Percentiles rank a stretch among this genome's conserved stretches.
Evolutionary conservation across 208 protist genomes (phyloP).

Genomic region (Phytomonas francai): DNA sequence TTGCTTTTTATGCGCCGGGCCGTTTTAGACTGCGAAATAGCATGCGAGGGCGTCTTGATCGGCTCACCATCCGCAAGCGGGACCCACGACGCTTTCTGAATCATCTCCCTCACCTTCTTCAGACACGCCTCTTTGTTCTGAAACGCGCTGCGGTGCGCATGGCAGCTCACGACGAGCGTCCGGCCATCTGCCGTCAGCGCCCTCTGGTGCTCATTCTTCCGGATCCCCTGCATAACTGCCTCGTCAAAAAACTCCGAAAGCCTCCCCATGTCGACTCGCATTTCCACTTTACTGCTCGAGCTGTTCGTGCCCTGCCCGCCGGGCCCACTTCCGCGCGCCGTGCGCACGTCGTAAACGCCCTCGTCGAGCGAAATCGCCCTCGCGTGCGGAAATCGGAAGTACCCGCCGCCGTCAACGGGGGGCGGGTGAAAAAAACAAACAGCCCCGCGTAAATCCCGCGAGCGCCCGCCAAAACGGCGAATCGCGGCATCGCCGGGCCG

Average conservation of each 20-base stretch:
- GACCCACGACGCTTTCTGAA: conserved; percentile 71
- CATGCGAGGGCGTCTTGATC: conserved; percentile 32
- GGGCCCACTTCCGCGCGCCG: conserved; percentile 66
- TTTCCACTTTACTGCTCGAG: conserved; percentile 84
- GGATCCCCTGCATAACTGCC: conserved; percentile 31
- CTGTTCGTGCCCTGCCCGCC: conserved; percentile 80
- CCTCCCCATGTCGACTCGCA: conserved; percentile 45
- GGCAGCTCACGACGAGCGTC: conserved; percentile 50
- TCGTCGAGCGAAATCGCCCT: conserved; percentile 36
- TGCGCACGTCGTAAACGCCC: conserved; percentile 40
- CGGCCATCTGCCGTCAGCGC: conserved; percentile 38
- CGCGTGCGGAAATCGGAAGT: conserved; percentile 39
- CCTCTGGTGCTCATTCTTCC: conserved; percentile 27
- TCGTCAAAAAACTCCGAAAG: conserved; percentile 49
- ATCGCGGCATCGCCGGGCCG: too few relatives aligned
- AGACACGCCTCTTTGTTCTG: conserved; percentile 76
- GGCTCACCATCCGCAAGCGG: conserved; percentile 50
- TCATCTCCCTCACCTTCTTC: conserved; percentile 40
- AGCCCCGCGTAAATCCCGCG: neutral
- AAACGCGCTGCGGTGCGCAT: conserved; percentile 66
- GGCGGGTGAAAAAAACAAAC: neutral
- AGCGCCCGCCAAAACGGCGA: too few relatives aligned
- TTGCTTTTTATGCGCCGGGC: conserved; percentile 47
- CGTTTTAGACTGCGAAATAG: conserved; percentile 41
- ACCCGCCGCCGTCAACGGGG: conserved; percentile 36